These are phyloP conservation scores for Helotiales sp. DNA, from an alignment of 2,329 filamentous ascomycete species.

Conservation along the genomic window DNA sequence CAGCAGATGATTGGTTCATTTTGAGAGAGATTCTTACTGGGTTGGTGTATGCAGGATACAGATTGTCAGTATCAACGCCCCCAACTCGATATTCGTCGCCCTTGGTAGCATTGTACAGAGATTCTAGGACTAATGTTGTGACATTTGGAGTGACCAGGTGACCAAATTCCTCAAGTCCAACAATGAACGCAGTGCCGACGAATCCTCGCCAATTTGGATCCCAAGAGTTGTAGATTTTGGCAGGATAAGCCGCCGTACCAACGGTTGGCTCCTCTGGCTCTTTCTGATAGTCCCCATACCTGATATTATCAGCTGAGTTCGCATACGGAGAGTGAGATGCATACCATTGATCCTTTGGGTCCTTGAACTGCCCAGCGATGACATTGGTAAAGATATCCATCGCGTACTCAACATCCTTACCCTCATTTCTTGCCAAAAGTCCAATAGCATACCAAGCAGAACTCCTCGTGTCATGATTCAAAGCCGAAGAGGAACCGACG, in stretches of 20 bases:
- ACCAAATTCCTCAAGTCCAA: slow-evolving; percentile 63
- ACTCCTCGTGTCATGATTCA: slow-evolving; percentile 61
- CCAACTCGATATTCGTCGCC: slow-evolving; percentile 67
- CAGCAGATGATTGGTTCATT: neutral
- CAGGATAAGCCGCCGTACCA: slow-evolving; percentile 55
- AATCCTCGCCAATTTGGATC: slow-evolving; percentile 71
- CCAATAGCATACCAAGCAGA: slow-evolving; percentile 65
- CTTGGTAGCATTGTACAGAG: slow-evolving; percentile 58
- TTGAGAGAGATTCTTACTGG: slow-evolving; percentile 44
- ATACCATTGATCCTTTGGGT: slow-evolving; percentile 59
- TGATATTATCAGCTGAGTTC: slow-evolving; percentile 17
- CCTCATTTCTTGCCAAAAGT: slow-evolving; percentile 59
- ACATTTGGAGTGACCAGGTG: slow-evolving; percentile 50
- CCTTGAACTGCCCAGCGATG: slow-evolving; percentile 57
- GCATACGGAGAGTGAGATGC: slow-evolving; percentile 23
- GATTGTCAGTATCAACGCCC: slow-evolving; percentile 62
- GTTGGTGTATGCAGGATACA: slow-evolving; percentile 67
- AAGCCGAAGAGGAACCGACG: slow-evolving; percentile 49
- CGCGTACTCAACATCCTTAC: slow-evolving; percentile 55
- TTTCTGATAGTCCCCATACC: slow-evolving; percentile 57
- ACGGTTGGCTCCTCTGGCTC: slow-evolving; percentile 63
- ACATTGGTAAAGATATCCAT: slow-evolving; percentile 59
- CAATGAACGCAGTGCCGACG: slow-evolving; percentile 61
- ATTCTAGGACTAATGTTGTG: slow-evolving; percentile 52
- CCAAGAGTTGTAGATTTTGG: slow-evolving; percentile 60